Conservation (phyloP, 1,139 yeast genomes). For the Scheffersomyces parashehatae region DNA sequence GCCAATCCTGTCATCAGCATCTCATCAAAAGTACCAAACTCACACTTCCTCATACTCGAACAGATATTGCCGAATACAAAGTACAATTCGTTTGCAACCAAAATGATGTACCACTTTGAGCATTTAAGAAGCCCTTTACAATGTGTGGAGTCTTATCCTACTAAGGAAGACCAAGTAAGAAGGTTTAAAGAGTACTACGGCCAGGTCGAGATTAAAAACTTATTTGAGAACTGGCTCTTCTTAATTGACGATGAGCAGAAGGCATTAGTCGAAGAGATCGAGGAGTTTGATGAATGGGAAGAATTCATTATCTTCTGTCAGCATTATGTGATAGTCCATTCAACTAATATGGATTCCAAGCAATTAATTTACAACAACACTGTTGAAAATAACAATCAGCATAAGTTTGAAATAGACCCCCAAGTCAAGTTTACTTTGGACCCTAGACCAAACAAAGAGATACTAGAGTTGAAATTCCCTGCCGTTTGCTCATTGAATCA, state of each 20-base stretch:
- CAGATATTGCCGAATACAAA: slow-evolving; percentile 69
- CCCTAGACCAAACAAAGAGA: slow-evolving; percentile 1
- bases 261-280: slow-evolving; percentile 48
- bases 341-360: slow-evolving; percentile 40
- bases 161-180: slow-evolving; percentile 44
- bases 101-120: slow-evolving; percentile 72
- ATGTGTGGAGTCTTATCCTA: slow-evolving; percentile 63
- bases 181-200: slow-evolving; percentile 52
- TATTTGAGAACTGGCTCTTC: slow-evolving; percentile 58
- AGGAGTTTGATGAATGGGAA: slow-evolving; percentile 82
- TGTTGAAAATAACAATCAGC: neutral
- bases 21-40: slow-evolving; percentile 42
- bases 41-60: slow-evolving; percentile 69
- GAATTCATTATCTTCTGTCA: slow-evolving; percentile 78
- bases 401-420: slow-evolving; percentile 7
- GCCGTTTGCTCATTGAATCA: slow-evolving; percentile 32
- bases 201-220: slow-evolving; percentile 52
- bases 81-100: slow-evolving; percentile 67
- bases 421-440: slow-evolving; percentile 8
- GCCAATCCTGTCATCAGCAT: slow-evolving; percentile 66
- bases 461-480: slow-evolving; percentile 47
- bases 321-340: slow-evolving; percentile 71
- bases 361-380: slow-evolving; percentile 4
- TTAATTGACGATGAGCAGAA: slow-evolving; percentile 44
- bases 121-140: slow-evolving; percentile 70